Conservation (phyloP, 257 asterid species). For the Ajuga chamaepitys region DNA sequence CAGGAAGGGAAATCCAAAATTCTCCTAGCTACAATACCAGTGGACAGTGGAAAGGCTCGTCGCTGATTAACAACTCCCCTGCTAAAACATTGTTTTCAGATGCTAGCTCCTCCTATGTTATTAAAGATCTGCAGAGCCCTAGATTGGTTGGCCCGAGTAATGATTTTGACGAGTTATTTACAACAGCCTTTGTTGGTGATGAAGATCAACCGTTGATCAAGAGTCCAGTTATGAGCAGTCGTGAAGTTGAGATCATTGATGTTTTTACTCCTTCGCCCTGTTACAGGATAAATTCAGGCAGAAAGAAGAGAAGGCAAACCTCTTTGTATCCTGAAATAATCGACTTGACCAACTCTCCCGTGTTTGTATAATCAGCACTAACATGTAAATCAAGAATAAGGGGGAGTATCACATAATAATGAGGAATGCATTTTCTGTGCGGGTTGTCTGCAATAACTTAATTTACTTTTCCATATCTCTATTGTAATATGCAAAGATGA, state of each 20-base stretch:
- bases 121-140: background rate
- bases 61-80: constrained; percentile 1
- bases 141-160: background rate
- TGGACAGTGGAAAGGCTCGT: background rate
- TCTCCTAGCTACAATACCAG: constrained; percentile 1
- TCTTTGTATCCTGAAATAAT: constrained; percentile 49
- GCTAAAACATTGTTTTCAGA: constrained; percentile 6
- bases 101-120: constrained; percentile 1
- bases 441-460: background rate
- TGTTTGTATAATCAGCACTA: constrained; percentile 22
- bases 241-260: constrained; percentile 64
- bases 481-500: background rate
- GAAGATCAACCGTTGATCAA: constrained; percentile 14
- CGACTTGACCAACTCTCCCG: constrained; percentile 81
- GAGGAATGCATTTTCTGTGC: background rate
- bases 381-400: constrained; percentile 1
- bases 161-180: background rate
- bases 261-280: constrained; percentile 68
- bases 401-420: background rate
- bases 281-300: constrained; percentile 15
- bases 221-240: constrained; percentile 6
- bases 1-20: background rate
- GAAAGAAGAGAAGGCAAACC: constrained; percentile 43
- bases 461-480: background rate
- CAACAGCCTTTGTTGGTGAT: constrained; percentile 10